Evolutionary conservation across 768 basidiomycete species (phyloP).

Genomic region (Austroboletus festivus): DNA sequence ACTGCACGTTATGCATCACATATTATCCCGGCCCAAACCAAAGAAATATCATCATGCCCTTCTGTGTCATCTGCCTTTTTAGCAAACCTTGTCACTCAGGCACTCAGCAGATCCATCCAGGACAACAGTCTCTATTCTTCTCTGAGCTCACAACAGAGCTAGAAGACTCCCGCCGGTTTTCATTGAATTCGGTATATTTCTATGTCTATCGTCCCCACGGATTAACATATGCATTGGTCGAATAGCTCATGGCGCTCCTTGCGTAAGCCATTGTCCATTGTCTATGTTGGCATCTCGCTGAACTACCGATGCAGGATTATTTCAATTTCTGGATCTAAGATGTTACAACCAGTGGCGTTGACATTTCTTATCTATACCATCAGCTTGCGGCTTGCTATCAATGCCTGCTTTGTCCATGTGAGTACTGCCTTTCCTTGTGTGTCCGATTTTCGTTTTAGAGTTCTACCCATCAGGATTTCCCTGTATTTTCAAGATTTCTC

Average conservation of each 20-base stretch:
- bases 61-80: neutral
- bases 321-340: neutral
- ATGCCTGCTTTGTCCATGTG: slow-evolving; percentile 4
- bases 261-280: slow-evolving; percentile 12
- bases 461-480: neutral
- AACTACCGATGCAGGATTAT: neutral
- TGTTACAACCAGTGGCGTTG: slow-evolving; percentile 6
- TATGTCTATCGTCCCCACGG: neutral
- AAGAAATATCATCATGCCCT: slow-evolving; percentile 2
- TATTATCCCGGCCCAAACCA: no score
- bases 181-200: slow-evolving; percentile 13
- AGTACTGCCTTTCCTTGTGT: neutral
- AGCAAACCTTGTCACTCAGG: neutral
- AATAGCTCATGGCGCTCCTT: slow-evolving; percentile 17
- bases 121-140: neutral
- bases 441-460: neutral
- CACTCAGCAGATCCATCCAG: neutral
- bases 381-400: slow-evolving; percentile 10
- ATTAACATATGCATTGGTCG: neutral
- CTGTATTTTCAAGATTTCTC: slow-evolving; percentile 1
- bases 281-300: neutral
- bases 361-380: slow-evolving; percentile 18
- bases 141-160: slow-evolving; percentile 6
- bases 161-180: slow-evolving; percentile 13
- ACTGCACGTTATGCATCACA: no score